Conservation (phyloP, 2,329 filamentous ascomycete species). For the Verticillium dahliae region DNA sequence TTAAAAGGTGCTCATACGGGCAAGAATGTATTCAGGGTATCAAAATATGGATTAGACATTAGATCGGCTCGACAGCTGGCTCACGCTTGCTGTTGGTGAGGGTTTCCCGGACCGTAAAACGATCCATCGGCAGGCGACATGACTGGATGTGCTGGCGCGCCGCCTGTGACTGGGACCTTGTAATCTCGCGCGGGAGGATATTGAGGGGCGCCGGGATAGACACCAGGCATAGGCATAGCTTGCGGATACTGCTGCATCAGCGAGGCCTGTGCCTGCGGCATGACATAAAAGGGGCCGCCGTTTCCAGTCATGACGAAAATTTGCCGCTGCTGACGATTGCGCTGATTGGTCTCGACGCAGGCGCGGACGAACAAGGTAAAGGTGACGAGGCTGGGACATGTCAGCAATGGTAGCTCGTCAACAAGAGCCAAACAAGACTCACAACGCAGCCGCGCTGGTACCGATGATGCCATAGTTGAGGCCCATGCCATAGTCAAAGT, state of each 20-base stretch:
- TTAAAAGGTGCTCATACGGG: not conserved
- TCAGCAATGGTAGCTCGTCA: not conserved
- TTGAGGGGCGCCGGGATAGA: not conserved
- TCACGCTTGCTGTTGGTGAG: not conserved
- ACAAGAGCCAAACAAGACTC: not conserved
- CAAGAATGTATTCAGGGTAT: not conserved
- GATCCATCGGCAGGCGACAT: not conserved
- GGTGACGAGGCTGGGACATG: slow-evolving; percentile 16
- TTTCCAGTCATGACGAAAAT: slow-evolving; percentile 5
- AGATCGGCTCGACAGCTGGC: not conserved
- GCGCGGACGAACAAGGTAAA: slow-evolving; percentile 32
- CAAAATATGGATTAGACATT: not conserved
- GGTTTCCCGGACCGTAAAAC: not conserved
- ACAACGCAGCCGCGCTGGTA: not conserved
- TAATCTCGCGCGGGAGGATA: not conserved
- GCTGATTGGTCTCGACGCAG: slow-evolving; percentile 28
- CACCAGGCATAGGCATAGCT: not conserved
- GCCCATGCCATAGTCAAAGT: not conserved
- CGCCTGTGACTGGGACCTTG: not conserved
- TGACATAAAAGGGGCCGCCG: not conserved
- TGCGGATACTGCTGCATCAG: not conserved
- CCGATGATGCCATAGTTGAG: not conserved
- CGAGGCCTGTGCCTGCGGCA: not conserved
- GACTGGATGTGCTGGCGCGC: not conserved
- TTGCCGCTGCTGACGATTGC: slow-evolving; percentile 14